A percentile compares a stretch with the other conserved stretches of the same genome.
These are phyloP conservation scores for Fusarium sp. DNA, from an alignment of 2,329 filamentous ascomycete species.

Conservation along the genomic window DNA sequence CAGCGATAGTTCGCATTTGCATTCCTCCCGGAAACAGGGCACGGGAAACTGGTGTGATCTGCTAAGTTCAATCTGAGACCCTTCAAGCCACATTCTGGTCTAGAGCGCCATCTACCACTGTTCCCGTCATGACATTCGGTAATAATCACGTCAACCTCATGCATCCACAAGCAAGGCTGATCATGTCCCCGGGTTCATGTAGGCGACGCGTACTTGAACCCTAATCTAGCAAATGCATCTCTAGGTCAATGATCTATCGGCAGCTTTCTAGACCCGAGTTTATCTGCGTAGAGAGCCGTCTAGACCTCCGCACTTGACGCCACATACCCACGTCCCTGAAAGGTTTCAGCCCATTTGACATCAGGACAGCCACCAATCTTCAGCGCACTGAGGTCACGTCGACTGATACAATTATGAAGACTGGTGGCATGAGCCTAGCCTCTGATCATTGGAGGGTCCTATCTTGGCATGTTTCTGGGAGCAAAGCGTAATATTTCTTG, in stretches of 20 bases:
- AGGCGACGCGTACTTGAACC: not conserved
- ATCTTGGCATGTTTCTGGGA: not conserved
- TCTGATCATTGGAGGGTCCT: not conserved
- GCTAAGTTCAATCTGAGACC: too few relatives aligned
- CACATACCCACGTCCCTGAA: not conserved
- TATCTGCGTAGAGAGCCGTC: not conserved
- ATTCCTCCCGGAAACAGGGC: not conserved
- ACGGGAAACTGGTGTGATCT: not conserved
- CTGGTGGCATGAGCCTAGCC: too few relatives aligned
- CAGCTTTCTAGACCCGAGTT: not conserved
- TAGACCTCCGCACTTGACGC: not conserved
- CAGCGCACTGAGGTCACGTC: not conserved
- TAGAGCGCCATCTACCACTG: not conserved
- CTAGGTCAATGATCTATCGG: fast-evolving
- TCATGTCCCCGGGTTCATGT: not conserved
- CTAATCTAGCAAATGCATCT: not conserved
- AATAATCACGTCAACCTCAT: not conserved
- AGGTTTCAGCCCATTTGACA: not conserved
- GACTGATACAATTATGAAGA: not conserved
- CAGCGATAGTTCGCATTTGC: not conserved
- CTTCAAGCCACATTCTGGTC: not conserved
- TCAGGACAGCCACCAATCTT: not conserved
- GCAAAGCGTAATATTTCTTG: not conserved
- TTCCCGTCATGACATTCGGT: not conserved
- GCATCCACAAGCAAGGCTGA: not conserved